Base-by-base conservation (phyloP, 352 stramenopile genomes). In the Globisporangium emineosum region DNA sequence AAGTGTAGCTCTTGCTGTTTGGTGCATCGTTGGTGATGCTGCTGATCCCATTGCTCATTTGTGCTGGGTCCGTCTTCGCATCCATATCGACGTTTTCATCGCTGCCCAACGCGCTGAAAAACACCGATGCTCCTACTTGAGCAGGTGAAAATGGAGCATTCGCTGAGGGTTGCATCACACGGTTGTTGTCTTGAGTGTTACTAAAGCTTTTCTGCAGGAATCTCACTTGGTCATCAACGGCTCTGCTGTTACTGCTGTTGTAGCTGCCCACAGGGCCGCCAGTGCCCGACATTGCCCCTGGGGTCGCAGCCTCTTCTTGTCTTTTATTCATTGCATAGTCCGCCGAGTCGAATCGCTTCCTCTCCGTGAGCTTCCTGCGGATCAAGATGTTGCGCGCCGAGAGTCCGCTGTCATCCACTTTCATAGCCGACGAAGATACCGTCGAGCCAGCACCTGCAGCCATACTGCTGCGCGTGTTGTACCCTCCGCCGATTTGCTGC, bases 331-430 rank as follows among this genome's bases (percentile, higher is more conserved):
- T 89, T 32, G 83, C 82, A 52, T 94, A 84, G 67, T 94, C 86
- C 4, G 86, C 86, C 62, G 86, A 94, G 73, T 94, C 86, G 62
- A 90, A 94, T 5, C 79, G 83, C 67, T 93, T 94, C 60, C 81
- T 73, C 62, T 94, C 86, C 25, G 64, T 74, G 23, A 94, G 72
- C 52, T 89, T 90, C 52, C 81, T 77, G 33, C 72, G 83, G 51
- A 94, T 77, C 50, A 94, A 58, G n/a, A 93, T 73, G 56, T 92
- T 90, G n/a, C 86, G 77, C 29, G 86, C 86, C 25, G 86, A 92
- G 15, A 94, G 65, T 15, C 79, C 79, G n/a, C 64, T 63, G 58
- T 83, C 75, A 15, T 70, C 69, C 10, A 67, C 40, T 29, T 40
- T 53, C 62, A 60, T 62, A 8, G 25, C 13, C 13, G 25, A 21